Conservation (phyloP, 768 basidiomycete species). For the Xerocomellus amylosporus region DNA sequence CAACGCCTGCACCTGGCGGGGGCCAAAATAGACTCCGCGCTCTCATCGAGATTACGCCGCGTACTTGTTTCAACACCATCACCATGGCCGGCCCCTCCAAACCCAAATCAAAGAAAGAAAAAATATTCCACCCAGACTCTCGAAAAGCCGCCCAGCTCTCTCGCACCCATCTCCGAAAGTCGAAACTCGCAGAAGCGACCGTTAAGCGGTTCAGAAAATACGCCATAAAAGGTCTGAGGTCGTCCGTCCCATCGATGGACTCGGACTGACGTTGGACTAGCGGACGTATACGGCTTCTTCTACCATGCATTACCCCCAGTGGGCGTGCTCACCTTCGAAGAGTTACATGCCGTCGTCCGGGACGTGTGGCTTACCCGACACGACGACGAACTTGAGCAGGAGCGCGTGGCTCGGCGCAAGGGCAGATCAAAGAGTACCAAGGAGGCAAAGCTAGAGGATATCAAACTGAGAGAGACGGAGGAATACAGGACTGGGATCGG, state of each 20-base stretch:
- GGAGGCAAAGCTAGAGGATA: conserved; percentile 66
- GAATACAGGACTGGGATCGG: conserved; percentile 80
- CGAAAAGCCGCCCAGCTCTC: conserved; percentile 77
- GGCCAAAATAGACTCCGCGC: no score
- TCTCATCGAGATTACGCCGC: no score
- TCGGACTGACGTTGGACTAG: conserved; percentile 34
- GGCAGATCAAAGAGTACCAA: conserved; percentile 73
- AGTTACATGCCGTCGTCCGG: conserved; percentile 61
- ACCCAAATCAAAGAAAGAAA: conserved; percentile 58
- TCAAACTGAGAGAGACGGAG: conserved; percentile 65
- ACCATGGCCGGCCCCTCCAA: conserved; percentile 14
- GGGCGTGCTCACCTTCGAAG: conserved; percentile 53
- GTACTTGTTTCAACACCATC: not conserved
- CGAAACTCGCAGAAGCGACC: conserved; percentile 56
- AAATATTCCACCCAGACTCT: conserved; percentile 79
- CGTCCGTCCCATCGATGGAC: not conserved
- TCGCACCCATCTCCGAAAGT: conserved; percentile 64
- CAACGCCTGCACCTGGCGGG: no score
- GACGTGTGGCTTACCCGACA: conserved; percentile 75
- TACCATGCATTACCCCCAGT: conserved; percentile 65
- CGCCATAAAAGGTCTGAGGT: conserved; percentile 44
- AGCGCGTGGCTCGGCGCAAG: conserved; percentile 59
- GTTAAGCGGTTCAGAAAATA: conserved; percentile 59
- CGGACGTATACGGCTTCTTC: conserved; percentile 74
- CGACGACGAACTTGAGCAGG: conserved; percentile 61